Evolutionary conservation across 2,329 filamentous ascomycete species (phyloP).

Genomic region (Monilinia vaccinii-corymbosi): DNA sequence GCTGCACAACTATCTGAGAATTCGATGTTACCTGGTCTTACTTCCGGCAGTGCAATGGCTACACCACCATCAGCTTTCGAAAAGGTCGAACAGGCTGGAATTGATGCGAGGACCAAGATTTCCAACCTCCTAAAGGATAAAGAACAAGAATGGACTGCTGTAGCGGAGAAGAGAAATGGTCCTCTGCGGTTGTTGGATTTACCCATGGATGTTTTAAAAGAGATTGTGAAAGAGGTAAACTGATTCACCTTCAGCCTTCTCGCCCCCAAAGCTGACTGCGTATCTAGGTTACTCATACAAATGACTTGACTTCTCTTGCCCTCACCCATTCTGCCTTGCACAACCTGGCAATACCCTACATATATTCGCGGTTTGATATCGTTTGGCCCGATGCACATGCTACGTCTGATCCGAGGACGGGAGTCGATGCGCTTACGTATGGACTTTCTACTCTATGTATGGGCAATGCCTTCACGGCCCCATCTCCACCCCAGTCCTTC

Average conservation of each 20-base stretch:
- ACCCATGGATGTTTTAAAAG: conserved; percentile 67
- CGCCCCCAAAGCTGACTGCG: conserved; percentile 3
- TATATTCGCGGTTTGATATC: conserved; percentile 81
- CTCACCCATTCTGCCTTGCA: conserved; percentile 72
- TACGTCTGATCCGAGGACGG: conserved; percentile 55
- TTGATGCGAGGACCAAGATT: conserved; percentile 27
- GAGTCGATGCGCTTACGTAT: conserved; percentile 76
- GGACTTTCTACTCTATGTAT: conserved; percentile 73
- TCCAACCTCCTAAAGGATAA: conserved; percentile 46
- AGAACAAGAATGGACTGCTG: conserved; percentile 57
- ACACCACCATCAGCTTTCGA: conserved; percentile 12
- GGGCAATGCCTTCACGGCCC: conserved; percentile 47
- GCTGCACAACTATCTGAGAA: conserved; percentile 19
- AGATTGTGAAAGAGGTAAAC: conserved; percentile 68
- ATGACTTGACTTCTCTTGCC: conserved; percentile 70
- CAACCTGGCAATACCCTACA: conserved; percentile 63
- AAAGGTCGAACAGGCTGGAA: conserved; percentile 16
- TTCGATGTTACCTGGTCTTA: conserved; percentile 17
- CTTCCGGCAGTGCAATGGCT: conserved; percentile 10
- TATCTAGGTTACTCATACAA: conserved; percentile 64
- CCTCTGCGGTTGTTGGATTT: conserved; percentile 63
- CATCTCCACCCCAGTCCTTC: conserved; percentile 17
- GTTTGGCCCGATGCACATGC: conserved; percentile 71
- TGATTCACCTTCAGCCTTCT: not conserved
- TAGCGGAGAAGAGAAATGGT: conserved; percentile 45